These are phyloP conservation scores for Neurospora sp. DNA, from an alignment of 495 filamentous ascomycete species.

Conservation along the genomic window DNA sequence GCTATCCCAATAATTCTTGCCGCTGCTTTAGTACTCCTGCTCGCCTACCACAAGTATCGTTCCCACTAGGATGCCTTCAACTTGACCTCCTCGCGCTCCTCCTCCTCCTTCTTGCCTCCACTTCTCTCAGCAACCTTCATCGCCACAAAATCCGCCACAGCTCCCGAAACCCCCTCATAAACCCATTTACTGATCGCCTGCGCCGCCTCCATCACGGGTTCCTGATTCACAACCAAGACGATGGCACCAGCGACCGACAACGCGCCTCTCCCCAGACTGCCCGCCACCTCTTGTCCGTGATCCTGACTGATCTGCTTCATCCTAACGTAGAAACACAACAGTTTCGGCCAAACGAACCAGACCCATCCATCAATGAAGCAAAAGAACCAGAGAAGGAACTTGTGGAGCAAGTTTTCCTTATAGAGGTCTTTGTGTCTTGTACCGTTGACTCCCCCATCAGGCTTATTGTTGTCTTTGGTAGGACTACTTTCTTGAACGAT, in stretches of 20 bases:
- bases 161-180: conserved; percentile 9
- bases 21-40: background rate
- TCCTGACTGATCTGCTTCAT: conserved; percentile 8
- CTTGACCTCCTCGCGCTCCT: background rate
- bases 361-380: conserved; percentile 2
- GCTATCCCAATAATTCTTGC: background rate
- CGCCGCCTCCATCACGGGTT: background rate
- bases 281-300: background rate
- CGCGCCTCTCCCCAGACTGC: background rate
- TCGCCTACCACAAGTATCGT: background rate
- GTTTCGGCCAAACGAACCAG: conserved; percentile 2
- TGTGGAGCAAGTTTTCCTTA: conserved; percentile 6
- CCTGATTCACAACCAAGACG: background rate
- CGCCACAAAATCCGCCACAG: conserved; percentile 13
- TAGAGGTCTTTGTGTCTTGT: background rate
- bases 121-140: background rate
- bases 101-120: background rate
- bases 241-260: background rate
- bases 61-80: background rate
- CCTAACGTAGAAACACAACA: background rate
- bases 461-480: background rate
- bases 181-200: background rate
- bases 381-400: conserved; percentile 4
- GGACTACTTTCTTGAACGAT: background rate
- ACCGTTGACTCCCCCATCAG: background rate